These are phyloP conservation scores for Circinella umbellata DNA, from an alignment of 371 early-diverging fungal genomes.

Conservation along the genomic window DNA sequence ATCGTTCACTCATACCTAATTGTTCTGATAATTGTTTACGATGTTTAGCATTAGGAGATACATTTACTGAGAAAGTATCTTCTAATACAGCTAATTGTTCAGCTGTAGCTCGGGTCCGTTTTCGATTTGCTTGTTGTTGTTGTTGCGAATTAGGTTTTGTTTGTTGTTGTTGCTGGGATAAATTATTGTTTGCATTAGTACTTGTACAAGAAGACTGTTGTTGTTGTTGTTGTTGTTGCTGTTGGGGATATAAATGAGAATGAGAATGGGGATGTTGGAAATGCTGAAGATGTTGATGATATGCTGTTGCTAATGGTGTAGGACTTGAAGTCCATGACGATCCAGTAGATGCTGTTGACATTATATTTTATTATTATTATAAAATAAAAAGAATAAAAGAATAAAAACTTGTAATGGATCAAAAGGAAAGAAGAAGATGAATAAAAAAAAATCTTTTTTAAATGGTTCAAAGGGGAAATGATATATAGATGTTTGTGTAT, in stretches of 20 bases:
- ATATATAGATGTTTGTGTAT: neutral
- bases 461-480: constrained; percentile 6
- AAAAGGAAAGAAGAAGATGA: constrained; percentile 2
- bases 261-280: constrained; percentile 3
- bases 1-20: constrained; percentile 89
- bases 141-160: neutral
- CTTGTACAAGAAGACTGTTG: neutral
- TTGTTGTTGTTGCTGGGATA: neutral
- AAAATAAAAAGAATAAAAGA: neutral
- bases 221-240: neutral
- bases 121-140: constrained; percentile 27
- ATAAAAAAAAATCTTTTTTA: neutral
- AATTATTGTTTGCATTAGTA: neutral
- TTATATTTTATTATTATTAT: neutral
- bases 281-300: constrained; percentile 7
- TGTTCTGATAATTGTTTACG: constrained; percentile 86
- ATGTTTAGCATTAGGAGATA: constrained; percentile 77
- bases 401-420: neutral
- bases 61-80: constrained; percentile 74
- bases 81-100: constrained; percentile 80
- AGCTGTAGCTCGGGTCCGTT: constrained; percentile 76
- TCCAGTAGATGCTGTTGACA: neutral
- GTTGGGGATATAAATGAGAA: neutral
- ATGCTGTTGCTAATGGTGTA: neutral
- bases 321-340: neutral